A percentile compares a stretch with the other conserved stretches of the same genome.
Evolutionary conservation across 768 basidiomycete genomes (phyloP).

Genomic region (Suillus brevipes): DNA sequence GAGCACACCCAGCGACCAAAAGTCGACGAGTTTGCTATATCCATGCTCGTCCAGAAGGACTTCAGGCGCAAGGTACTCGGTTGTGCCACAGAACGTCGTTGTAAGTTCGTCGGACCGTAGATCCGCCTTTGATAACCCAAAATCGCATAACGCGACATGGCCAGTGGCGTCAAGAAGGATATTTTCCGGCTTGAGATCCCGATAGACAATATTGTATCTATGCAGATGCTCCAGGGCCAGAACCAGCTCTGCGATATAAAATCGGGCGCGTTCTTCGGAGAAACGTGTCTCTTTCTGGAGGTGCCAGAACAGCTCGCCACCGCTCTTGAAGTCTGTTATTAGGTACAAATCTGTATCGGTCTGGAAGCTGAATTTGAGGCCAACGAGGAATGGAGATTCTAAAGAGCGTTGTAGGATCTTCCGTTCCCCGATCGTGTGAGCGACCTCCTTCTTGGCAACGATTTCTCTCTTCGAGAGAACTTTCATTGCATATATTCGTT

Average conservation of each 20-base stretch:
- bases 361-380: constrained; percentile 97
- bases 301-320: constrained; percentile 99
- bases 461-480: constrained; percentile 99
- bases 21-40: constrained; percentile 97
- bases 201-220: constrained; percentile 94
- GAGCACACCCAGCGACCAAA: constrained; percentile 95
- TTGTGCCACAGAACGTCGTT: constrained; percentile 99
- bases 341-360: constrained; percentile 94
- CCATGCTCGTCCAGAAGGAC: constrained; percentile 98
- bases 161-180: constrained; percentile 98
- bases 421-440: constrained; percentile 98
- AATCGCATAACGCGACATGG: constrained; percentile 97
- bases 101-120: constrained; percentile 91
- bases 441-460: constrained; percentile 98
- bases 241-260: constrained; percentile 95
- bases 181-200: constrained; percentile 98
- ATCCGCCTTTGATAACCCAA: constrained; percentile 96
- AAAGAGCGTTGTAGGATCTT: constrained; percentile 95
- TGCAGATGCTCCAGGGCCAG: constrained; percentile 96
- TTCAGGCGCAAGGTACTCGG: constrained; percentile 97
- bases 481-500: constrained; percentile 99
- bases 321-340: constrained; percentile 98
- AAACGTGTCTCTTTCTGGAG: constrained; percentile 95
- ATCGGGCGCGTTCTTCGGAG: constrained; percentile 87
- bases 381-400: constrained; percentile 96